phyloP scores from a whole-genome alignment of 2,329 filamentous ascomycete genomes.

The Colletotrichum orchidophilum region DNA sequence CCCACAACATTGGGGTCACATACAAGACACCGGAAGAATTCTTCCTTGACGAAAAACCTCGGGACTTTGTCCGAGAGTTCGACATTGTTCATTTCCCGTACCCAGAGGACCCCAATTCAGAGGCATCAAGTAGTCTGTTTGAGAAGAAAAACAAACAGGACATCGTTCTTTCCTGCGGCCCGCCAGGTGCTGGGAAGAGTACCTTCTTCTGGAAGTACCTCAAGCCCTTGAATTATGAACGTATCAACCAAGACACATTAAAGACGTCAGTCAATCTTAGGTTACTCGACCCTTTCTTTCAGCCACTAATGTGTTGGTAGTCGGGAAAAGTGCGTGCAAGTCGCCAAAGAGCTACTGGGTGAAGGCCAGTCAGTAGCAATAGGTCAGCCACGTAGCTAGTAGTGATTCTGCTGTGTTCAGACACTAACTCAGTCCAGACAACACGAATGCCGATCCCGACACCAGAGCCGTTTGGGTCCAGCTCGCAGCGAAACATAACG shows the following conservation, averaged over 20 bases:
- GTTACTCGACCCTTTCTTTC: accelerated
- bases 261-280: constrained; percentile 63
- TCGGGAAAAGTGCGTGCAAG: constrained; percentile 75
- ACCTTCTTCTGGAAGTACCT: constrained; percentile 86
- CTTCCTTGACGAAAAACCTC: constrained; percentile 75
- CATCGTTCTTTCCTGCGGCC: constrained; percentile 86
- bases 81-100: constrained; percentile 70
- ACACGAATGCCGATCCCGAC: constrained; percentile 89
- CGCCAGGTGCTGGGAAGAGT: constrained; percentile 90
- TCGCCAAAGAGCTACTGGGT: constrained; percentile 71
- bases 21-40: constrained; percentile 94
- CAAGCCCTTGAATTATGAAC: constrained; percentile 80
- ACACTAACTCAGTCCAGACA: constrained; percentile 66
- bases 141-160: constrained; percentile 74
- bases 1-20: constrained; percentile 80
- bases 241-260: constrained; percentile 90
- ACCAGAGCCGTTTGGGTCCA: constrained; percentile 82
- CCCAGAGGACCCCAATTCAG: constrained; percentile 37
- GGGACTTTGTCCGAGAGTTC: constrained; percentile 75
- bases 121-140: constrained; percentile 51
- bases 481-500: constrained; percentile 73
- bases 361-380: constrained; percentile 77
- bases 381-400: constrained; percentile 62
- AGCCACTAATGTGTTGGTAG: constrained; percentile 41
- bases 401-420: neutral